Base-by-base conservation (phyloP, 192 early-diverging fungal genomes). In the Backusella tarrabulga region DNA sequence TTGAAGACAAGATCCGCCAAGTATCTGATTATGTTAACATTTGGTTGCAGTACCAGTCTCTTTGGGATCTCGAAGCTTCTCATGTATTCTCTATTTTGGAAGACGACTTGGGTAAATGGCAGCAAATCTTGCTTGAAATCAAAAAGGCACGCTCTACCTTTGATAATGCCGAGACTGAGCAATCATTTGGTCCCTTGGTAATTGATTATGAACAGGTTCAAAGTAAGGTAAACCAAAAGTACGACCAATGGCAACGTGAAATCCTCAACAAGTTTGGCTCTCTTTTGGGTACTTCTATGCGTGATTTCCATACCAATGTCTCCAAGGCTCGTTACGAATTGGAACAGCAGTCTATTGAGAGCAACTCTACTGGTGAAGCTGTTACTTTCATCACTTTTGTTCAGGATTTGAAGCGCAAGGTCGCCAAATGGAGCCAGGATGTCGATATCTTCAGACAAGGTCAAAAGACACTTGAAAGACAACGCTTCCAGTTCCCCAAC, bases 131-230 rank as follows among this genome's bases (percentile, higher is more conserved):
- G 46, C 80, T 94, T 0, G 97, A 99, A 84, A 95, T 99, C 84
- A 95, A 97, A 83, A 94, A 95, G 42, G 94, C 95, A 0, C 93
- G 98, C 38, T 81, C 88, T 1, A 99, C 97, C 0, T 99, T 99
- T 85, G 98, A 99, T 87, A 99, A 95, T 74, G 93, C 96, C 0
- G 95, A 97, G 79, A 97, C 93, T 0, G 88, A 90, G 46, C 93
- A 96, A 80, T 88, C 91, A 0, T 96, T 99, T 81, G 96, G 96
- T 14, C 87, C 92, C 14, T 86, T 91, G 21, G 88, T 96, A 0
- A 87, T 99, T 38, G 94, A 99, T 80, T 99, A 98, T 83, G 97
- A 94, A 77, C 96, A 97, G 82, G 97, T 99, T n/a, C 98, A 99
- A 83, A 89, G 91, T 68, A 99, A 99, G 80, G 97, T 99, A 68